Conservation (phyloP, 2,329 filamentous ascomycete genomes). For the Elsinoe batatas region DNA sequence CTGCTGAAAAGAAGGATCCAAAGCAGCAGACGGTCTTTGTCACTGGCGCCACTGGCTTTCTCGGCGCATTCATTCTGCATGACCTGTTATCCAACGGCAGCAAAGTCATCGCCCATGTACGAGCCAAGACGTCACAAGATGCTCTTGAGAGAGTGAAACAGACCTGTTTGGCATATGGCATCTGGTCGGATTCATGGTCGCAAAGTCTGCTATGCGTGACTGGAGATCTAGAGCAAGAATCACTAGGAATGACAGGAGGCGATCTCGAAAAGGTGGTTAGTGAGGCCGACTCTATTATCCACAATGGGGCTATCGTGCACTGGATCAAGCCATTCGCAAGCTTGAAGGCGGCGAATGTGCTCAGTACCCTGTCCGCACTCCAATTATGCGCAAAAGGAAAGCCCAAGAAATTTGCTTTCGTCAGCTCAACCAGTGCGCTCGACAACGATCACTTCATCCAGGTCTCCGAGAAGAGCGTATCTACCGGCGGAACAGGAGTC, state of each 20-base stretch:
- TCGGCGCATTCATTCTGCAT: conserved; percentile 69
- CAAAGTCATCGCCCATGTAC: conserved; percentile 65
- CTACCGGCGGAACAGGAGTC: conserved; percentile 54
- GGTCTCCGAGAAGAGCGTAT: conserved; percentile 54
- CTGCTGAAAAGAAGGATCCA: conserved; percentile 22
- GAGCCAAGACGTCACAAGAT: conserved; percentile 51
- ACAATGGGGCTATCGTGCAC: conserved; percentile 72
- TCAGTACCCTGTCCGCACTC: conserved; percentile 68
- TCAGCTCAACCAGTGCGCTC: conserved; percentile 72
- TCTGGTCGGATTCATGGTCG: conserved; percentile 65
- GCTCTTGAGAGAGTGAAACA: conserved; percentile 56
- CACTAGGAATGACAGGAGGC: conserved; percentile 59
- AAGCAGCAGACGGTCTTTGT: conserved; percentile 57
- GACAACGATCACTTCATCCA: conserved; percentile 74
- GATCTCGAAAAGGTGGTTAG: conserved; percentile 57
- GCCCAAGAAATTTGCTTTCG: conserved; percentile 70
- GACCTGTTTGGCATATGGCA: conserved; percentile 64
- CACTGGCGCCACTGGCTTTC: conserved; percentile 83
- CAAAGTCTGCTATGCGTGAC: conserved; percentile 55
- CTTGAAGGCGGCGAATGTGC: conserved; percentile 64
- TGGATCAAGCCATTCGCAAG: conserved; percentile 73
- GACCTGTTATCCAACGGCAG: conserved; percentile 52
- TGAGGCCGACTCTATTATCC: conserved; percentile 57
- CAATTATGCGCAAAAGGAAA: conserved; percentile 66
- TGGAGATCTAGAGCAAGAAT: conserved; percentile 63